phyloP scores from a whole-genome alignment of 495 filamentous ascomycete genomes.

The Neurospora sublineolata region DNA sequence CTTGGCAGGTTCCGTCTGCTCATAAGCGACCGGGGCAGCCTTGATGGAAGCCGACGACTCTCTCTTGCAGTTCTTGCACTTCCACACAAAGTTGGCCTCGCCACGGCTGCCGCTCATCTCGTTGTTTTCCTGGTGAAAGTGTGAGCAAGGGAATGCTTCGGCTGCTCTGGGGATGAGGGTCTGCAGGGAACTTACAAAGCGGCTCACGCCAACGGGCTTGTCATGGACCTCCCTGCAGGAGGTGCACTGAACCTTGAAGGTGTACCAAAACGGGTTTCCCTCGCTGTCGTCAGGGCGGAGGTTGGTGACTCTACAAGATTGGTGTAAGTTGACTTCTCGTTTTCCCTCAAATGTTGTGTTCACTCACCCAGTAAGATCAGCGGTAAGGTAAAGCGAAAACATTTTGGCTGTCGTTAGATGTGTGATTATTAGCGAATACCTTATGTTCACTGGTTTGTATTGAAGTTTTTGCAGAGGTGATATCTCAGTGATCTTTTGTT shows the following conservation, averaged over 20 bases:
- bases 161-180: background rate
- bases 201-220: slow-evolving; percentile 76
- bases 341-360: background rate
- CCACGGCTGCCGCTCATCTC: slow-evolving; percentile 85
- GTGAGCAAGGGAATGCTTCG: background rate
- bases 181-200: slow-evolving; percentile 57
- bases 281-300: slow-evolving; percentile 73
- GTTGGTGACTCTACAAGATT: slow-evolving; percentile 63
- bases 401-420: slow-evolving; percentile 29
- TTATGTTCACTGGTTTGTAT: background rate
- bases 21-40: slow-evolving; percentile 56
- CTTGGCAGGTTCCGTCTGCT: slow-evolving; percentile 55
- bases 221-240: slow-evolving; percentile 86
- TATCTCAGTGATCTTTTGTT: background rate
- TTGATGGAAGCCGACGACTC: slow-evolving; percentile 57
- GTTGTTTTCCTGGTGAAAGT: slow-evolving; percentile 54
- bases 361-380: slow-evolving; percentile 59
- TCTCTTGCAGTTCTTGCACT: slow-evolving; percentile 80
- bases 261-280: slow-evolving; percentile 81
- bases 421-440: background rate
- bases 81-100: slow-evolving; percentile 97
- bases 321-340: background rate
- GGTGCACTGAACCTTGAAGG: slow-evolving; percentile 92
- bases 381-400: slow-evolving; percentile 67
- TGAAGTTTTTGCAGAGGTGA: background rate